Conservation (phyloP, 108 stramenopile species). For the Cyclotella kingstonii region DNA sequence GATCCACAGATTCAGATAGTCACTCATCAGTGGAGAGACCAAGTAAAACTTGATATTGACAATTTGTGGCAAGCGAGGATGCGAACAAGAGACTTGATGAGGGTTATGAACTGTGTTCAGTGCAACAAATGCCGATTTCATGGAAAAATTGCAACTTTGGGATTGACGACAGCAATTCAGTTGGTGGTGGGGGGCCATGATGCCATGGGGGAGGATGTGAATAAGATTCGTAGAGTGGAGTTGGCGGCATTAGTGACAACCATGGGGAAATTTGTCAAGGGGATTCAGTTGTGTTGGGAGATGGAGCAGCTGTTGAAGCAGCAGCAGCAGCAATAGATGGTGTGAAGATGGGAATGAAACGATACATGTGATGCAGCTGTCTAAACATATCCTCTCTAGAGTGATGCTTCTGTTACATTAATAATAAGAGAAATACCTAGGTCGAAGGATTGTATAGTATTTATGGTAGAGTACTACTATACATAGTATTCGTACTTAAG, state of each 20-base stretch:
- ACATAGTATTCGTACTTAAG: too few species aligned
- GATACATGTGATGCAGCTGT: too few species aligned
- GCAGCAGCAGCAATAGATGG: too few species aligned
- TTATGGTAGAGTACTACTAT: too few species aligned
- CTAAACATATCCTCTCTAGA: too few species aligned
- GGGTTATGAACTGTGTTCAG: conserved; percentile 97
- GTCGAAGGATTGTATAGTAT: too few species aligned
- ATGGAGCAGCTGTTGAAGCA: too few species aligned
- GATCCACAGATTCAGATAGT: conserved; percentile 65
- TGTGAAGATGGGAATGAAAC: too few species aligned
- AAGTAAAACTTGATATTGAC: conserved; percentile 56
- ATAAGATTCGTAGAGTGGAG: conserved; percentile 78
- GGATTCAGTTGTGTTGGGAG: conserved; percentile 73
- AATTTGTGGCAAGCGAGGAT: conserved; percentile 84
- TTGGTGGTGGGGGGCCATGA: conserved; percentile 68
- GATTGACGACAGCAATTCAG: conserved; percentile 86
- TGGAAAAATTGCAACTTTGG: conserved; percentile 87
- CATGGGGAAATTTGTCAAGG: conserved; percentile 76
- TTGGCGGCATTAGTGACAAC: conserved; percentile 79
- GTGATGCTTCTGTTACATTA: too few species aligned
- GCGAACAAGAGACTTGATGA: conserved; percentile 84
- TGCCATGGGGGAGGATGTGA: conserved; percentile 66
- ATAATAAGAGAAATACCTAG: too few species aligned
- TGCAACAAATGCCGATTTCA: conserved; percentile 96
- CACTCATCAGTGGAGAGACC: conserved; percentile 50